Evolutionary conservation across 306 rosid genomes (phyloP), one percentile per base, ranked within the genome.

Genomic region (Gleditsia sinensis): DNA sequence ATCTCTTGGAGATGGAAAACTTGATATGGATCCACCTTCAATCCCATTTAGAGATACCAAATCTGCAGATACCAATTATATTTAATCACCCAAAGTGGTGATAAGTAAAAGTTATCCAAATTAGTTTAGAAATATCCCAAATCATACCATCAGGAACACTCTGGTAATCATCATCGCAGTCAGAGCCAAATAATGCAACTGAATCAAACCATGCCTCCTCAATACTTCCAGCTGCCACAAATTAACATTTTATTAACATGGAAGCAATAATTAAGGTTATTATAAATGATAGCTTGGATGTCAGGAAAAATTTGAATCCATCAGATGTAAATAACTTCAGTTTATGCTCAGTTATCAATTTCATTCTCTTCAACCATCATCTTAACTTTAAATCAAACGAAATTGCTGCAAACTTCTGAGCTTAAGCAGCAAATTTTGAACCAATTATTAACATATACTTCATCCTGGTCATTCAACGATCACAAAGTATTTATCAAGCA

Each of bases 161-260:
- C 45, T 75, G 93, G 80, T 76, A 92, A 54, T 95, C 99, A 55
- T 95, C 99, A 34, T 95, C 99, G 23, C 96, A 84, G 66, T 94
- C 99, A 1, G 98, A 95, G 63, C 92, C 99, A 32, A 95, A 86
- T 59, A 53, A 53, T 12, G 89, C 81, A 71, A 45, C 64, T 12
- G 99, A 78, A 86, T 95, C 99, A 81, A 87, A 95, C 98, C 98
- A 95, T 34, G 90, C 76, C 40, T 94, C 98, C 6, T 86, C 98
- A 57, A 21, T 74, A 66, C 82, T 76, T 80, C 84, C 98, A 80
- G 86, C 67, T 45, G 40, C n/a, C 60, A 48, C 72, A 70, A 82
- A 72, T 28, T 60, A 20, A 75, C 51, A 75, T 71, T 68, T 39
- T 34, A 43, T 53, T 13, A 30, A 54, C 59, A 75, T 7, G 12